A percentile compares a stretch with the other conserved stretches of the same genome.
phyloP scores from a whole-genome alignment of 2,329 filamentous ascomycete species.

The Ophiostoma ulmi region DNA sequence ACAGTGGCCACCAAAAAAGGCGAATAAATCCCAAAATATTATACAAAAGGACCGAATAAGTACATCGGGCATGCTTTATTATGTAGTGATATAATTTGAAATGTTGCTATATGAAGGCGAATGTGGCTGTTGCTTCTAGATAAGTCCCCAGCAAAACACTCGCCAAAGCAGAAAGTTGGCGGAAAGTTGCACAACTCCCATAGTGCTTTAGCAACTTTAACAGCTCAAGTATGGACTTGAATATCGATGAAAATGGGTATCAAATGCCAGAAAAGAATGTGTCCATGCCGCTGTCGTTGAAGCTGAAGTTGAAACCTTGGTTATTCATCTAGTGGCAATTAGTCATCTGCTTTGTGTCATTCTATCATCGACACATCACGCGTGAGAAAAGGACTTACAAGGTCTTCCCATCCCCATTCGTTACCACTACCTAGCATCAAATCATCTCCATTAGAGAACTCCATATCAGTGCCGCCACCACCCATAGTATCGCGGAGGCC shows the following conservation, averaged over 20 bases:
- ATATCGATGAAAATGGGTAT: background rate
- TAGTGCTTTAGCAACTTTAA: background rate
- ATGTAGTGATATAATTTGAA: background rate
- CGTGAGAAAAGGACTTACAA: constrained; percentile 24
- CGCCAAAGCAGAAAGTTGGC: background rate
- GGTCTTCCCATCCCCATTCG: constrained; percentile 29
- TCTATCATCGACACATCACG: background rate
- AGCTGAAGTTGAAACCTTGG: constrained; percentile 28
- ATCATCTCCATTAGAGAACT: background rate
- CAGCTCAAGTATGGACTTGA: too few relatives aligned
- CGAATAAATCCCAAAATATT: background rate
- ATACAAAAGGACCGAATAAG: background rate
- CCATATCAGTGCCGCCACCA: constrained; percentile 14
- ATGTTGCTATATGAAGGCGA: background rate
- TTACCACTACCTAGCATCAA: background rate
- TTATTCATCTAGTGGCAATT: constrained; percentile 26
- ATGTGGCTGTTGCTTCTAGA: background rate
- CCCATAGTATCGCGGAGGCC: background rate
- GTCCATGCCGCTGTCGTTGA: constrained; percentile 27
- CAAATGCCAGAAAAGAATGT: constrained; percentile 22
- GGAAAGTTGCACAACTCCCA: background rate
- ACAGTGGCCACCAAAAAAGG: background rate
- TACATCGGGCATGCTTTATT: background rate
- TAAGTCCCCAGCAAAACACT: background rate
- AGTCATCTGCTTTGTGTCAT: background rate